These are phyloP conservation scores for Sporodiniella umbellata DNA, from an alignment of 371 early-diverging fungal genomes.

Conservation along the genomic window DNA sequence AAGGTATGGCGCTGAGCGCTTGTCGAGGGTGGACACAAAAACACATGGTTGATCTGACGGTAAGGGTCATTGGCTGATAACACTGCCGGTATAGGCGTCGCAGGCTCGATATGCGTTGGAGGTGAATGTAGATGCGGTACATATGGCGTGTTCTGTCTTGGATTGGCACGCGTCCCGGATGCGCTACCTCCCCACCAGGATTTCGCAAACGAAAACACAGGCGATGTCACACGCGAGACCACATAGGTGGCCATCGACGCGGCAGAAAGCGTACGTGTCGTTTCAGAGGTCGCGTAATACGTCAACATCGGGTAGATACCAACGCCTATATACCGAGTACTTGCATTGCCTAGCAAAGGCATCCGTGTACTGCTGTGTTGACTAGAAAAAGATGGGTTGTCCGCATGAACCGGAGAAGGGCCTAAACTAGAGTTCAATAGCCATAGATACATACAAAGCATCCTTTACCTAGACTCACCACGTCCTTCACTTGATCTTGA, in stretches of 20 bases:
- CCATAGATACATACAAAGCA: no score
- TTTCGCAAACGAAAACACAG: constrained; percentile 61
- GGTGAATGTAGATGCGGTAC: constrained; percentile 39
- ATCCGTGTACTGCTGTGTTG: constrained; percentile 29
- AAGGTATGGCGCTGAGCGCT: constrained; percentile 46
- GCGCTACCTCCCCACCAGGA: constrained; percentile 47
- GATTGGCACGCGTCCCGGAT: not conserved
- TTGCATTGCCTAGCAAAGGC: constrained; percentile 36
- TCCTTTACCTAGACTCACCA: constrained; percentile 46
- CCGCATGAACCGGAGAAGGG: constrained; percentile 4
- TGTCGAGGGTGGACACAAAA: constrained; percentile 42
- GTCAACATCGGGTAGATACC: constrained; percentile 59
- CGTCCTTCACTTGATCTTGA: constrained; percentile 49
- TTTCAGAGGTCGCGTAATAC: constrained; percentile 55
- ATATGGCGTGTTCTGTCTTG: constrained; percentile 29
- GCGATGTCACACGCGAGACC: constrained; percentile 53
- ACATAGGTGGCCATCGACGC: constrained; percentile 59
- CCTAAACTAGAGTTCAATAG: no score
- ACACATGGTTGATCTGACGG: constrained; percentile 49
- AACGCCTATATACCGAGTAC: constrained; percentile 55
- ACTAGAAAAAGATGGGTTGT: constrained; percentile 15
- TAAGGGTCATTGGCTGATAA: constrained; percentile 42
- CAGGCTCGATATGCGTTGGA: constrained; percentile 49
- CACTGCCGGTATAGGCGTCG: constrained; percentile 48
- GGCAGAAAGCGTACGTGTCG: constrained; percentile 52